These are phyloP conservation scores for Aspergillus hortae DNA, from an alignment of 2,329 filamentous ascomycete species.

Conservation along the genomic window DNA sequence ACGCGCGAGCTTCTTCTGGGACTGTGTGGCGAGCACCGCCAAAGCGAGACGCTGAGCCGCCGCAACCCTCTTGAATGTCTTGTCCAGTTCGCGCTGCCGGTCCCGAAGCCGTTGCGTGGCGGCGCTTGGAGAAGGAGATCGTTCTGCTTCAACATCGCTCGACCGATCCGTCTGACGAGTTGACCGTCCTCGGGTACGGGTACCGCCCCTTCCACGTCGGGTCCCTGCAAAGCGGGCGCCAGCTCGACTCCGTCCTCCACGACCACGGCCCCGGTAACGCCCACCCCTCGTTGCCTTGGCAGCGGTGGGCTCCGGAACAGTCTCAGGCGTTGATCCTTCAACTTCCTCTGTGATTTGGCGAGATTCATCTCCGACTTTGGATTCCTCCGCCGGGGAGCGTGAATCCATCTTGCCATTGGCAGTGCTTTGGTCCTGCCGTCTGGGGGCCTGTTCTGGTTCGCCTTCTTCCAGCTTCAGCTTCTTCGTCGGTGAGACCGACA, in stretches of 20 bases:
- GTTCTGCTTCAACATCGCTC: slow-evolving; percentile 29
- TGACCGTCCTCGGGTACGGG: slow-evolving; percentile 22
- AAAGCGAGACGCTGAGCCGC: slow-evolving; percentile 40
- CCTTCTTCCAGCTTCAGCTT: slow-evolving; percentile 31
- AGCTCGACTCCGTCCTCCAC: slow-evolving; percentile 31
- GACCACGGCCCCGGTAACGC: slow-evolving; percentile 31
- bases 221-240: slow-evolving; percentile 18
- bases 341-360: slow-evolving; percentile 23
- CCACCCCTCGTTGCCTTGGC: slow-evolving; percentile 27
- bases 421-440: slow-evolving; percentile 21
- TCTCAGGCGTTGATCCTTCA: slow-evolving; percentile 17
- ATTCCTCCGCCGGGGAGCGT: slow-evolving; percentile 15
- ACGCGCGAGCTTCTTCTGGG: slow-evolving; percentile 35
- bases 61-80: slow-evolving; percentile 40
- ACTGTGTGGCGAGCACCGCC: slow-evolving; percentile 36
- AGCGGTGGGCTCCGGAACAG: slow-evolving; percentile 15
- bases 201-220: slow-evolving; percentile 27
- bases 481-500: slow-evolving; percentile 20
- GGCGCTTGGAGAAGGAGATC: slow-evolving; percentile 34
- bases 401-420: slow-evolving; percentile 17
- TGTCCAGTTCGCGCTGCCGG: slow-evolving; percentile 41
- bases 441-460: slow-evolving; percentile 19
- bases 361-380: slow-evolving; percentile 13
- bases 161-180: slow-evolving; percentile 23
- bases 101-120: slow-evolving; percentile 37